phyloP scores from a whole-genome alignment of 768 basidiomycete genomes.

The Kwoniella sp. region DNA sequence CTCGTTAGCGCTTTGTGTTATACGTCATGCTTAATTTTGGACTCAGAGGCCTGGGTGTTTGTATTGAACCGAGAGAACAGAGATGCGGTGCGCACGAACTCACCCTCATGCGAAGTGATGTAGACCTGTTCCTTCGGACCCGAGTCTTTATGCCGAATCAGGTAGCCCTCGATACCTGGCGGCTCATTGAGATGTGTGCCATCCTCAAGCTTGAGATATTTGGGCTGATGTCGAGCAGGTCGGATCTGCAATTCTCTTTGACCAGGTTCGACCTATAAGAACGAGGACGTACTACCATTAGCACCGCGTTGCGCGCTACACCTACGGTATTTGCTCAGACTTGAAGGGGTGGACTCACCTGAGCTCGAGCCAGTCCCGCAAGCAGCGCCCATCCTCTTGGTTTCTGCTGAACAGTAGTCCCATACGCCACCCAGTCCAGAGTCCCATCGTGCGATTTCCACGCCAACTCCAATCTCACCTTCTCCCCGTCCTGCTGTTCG shows the following conservation, averaged over 20 bases:
- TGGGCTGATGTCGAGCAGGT: slow-evolving; percentile 69
- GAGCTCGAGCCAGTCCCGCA: slow-evolving; percentile 71
- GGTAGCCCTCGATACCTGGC: slow-evolving; percentile 80
- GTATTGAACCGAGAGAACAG: background rate
- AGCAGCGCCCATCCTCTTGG: slow-evolving; percentile 71
- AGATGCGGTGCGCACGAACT: slow-evolving; percentile 11
- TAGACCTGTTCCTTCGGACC: slow-evolving; percentile 37
- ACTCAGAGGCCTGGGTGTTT: too few relatives aligned
- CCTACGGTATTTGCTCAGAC: too few relatives aligned
- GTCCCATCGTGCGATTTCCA: slow-evolving; percentile 70
- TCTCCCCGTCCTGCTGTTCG: slow-evolving; percentile 56
- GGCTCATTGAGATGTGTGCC: slow-evolving; percentile 69
- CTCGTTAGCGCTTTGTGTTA: background rate
- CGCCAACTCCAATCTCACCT: slow-evolving; percentile 64
- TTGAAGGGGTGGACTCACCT: too few relatives aligned
- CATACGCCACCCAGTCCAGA: slow-evolving; percentile 84
- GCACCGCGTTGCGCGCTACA: too few relatives aligned
- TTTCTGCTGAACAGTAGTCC: slow-evolving; percentile 62
- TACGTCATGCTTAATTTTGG: too few relatives aligned
- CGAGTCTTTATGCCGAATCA: slow-evolving; percentile 53
- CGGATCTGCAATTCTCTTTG: slow-evolving; percentile 67
- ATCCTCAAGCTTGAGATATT: slow-evolving; percentile 57
- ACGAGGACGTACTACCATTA: too few relatives aligned
- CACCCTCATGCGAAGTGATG: slow-evolving; percentile 45
- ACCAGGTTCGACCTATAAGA: slow-evolving; percentile 25